Evolutionary conservation across 2,329 filamentous ascomycete species (phyloP), one percentile per base, ranked within the genome.

Genomic region (Nemania sp.): DNA sequence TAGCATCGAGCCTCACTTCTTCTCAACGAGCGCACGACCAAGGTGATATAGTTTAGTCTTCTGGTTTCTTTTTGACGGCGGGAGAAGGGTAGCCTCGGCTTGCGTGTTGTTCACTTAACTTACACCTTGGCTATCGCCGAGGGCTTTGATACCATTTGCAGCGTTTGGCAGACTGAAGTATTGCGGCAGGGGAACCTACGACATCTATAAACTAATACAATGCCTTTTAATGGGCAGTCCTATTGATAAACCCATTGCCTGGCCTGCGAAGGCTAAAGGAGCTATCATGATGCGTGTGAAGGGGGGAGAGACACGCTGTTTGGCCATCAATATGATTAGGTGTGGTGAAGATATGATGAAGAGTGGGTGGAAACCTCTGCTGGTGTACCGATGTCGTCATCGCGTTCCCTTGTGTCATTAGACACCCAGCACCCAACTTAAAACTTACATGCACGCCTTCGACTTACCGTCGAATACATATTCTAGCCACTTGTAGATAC

Each of bases 61-160:
- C n/a, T 48, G 6, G 15, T 34, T 49, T 46, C 43, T n/a, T 35
- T 45, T 51, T 29, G 21, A 39, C 3, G 11, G 10, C 3, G 50
- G 17, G 20, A 32, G 52, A 5, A 17, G 13, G 5, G 42, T 10
- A 12, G 47, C 47, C 43, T 56, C 17, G 7, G 29, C 32, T 18
- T 43, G 21, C 37, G 20, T 43, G 42, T 49, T 58, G 46, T 43
- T 37, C 34, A 20, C 34, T 61, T 53, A 42, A 11, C 21, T 50
- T 45, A 46, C n/a, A n/a, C 34, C 46, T 52, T 40, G 18, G 47
- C 32, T 59, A 21, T 55, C 52, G 32, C 18, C 15, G 20, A 48
- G 34, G 42, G 37, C 54, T 50, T 53, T 60, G 57, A 63, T 63
- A 63, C 60, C 60, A 60, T 63, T 63, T 63, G 52, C 20, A 49